Evolutionary conservation across 768 basidiomycete genomes (phyloP), one percentile per base, ranked within the genome.

Genomic region (Suillus decipiens): DNA sequence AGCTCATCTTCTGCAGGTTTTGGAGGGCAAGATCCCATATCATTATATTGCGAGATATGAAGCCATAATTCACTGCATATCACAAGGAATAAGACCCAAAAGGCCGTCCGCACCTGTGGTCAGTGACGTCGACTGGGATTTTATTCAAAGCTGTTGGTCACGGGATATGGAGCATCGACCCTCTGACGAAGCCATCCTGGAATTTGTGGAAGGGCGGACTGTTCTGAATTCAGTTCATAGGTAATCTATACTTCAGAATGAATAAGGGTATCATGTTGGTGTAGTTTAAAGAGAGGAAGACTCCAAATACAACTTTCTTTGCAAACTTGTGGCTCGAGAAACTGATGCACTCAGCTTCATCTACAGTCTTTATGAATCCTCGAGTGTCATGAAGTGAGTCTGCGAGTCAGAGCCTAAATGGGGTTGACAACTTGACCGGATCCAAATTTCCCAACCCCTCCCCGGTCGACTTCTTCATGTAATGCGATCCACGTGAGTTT

Each of bases 91-190:
- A 66, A 28, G 48, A 28, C 72, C 72, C 8, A 66, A 34, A 36
- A 67, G 73, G 24, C 69, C 71, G 2, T 4, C 19, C 2, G 19
- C 53, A 37, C 41, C 14, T 7, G 1, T 65, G 19, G 43, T 73
- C 15, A 62, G 63, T 33, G 69, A 73, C 33, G 61, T 60, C 11
- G 69, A 64, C n/a, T 74, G 72, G 72, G 22, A 42, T 0, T 71
- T 73, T 17, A 68, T 75, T 66, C 64, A 59, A 36, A 9, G 11
- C 37, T 73, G 73, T 57, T 74, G 72, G 71, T 72, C 70, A 2
- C 76, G 72, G 39, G 72, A 72, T 15, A 61, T 68, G 7, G 67
- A 69, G 60, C 61, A 71, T 15, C 69, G 82, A 42, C 80, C 81
- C 10, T 67, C 67, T 28, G 68, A 68, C 37, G 56, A 50, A 24